Conservation (phyloP, 257 asterid genomes). For the Coffea eugenioides region DNA sequence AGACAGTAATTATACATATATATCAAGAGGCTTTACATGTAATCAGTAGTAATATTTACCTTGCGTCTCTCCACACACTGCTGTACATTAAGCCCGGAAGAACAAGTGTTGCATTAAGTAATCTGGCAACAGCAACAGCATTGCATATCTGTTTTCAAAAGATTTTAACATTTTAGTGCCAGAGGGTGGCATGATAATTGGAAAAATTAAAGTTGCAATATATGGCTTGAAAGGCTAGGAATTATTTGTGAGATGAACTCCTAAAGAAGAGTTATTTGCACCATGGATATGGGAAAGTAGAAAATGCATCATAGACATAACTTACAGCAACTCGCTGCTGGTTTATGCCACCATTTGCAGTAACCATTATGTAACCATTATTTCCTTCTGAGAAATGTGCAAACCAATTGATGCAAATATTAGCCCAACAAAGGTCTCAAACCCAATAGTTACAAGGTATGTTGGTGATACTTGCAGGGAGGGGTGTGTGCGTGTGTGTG, state of each 20-base stretch:
- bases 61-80: conserved; percentile 91
- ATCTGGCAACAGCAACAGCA: conserved; percentile 95
- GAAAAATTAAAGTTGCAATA: background rate
- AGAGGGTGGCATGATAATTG: background rate
- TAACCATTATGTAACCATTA: conserved; percentile 80
- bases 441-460: conserved; percentile 1
- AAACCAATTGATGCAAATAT: conserved; percentile 1
- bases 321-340: conserved; percentile 99
- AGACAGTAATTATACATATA: background rate
- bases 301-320: conserved; percentile 27
- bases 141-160: conserved; percentile 77
- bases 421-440: conserved; percentile 1
- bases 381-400: conserved; percentile 55
- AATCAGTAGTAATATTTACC: conserved; percentile 37
- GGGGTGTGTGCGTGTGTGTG: background rate
- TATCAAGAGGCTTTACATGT: background rate
- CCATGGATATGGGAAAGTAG: conserved; percentile 3
- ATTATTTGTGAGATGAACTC: background rate
- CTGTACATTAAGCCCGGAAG: conserved; percentile 91
- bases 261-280: background rate
- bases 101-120: conserved; percentile 95
- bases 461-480: background rate
- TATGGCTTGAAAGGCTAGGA: background rate
- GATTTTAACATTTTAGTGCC: background rate
- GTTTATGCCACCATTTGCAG: conserved; percentile 98